Evolutionary conservation across 2,329 filamentous ascomycete genomes (phyloP), one percentile per base, ranked within the genome.

Genomic region (Xylariaceae sp.): DNA sequence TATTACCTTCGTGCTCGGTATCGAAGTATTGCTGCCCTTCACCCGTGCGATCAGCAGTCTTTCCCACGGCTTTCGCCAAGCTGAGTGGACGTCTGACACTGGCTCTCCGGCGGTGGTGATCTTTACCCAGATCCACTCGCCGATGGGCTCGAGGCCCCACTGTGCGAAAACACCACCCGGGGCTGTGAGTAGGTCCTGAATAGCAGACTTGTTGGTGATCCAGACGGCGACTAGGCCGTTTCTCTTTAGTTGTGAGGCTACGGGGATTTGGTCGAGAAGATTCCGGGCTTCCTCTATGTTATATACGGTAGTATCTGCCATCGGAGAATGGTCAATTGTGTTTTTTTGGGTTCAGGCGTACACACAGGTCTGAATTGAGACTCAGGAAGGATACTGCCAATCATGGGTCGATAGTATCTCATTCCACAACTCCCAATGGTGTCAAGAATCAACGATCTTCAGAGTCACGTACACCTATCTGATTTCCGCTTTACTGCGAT

Each of bases 121-220:
- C 68, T 94, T 94, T 47, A 91, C 69, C 88, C 88, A 94, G 2
- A 84, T 77, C 88, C 88, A 92, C 66, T 91, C 86, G 47, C 85
- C 81, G 0, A 81, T 74, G 8, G 82, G 66, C 50, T 84, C 77
- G 0, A 92, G 71, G 29, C 82, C 85, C 86, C 86, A 90, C 35
- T 74, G 70, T 5, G 79, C 76, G 60, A 91, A 86, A 2, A 91
- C 60, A 1, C 85, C 85, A 1, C 84, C 84, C 0, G 76, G 73
- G 0, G 75, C 74, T 0, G 71, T 75, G 51, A 84, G 67, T 9
- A 90, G 71, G 4, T 82, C 76, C 27, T 80, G 70, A 2, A 83
- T 74, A 27, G 81, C 74, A 2, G 78, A 71, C 59, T 85, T 88
- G 70, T 92, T 92, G 48, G 89, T 92, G 53, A 91, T 77, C 88